Evolutionary conservation across 108 stramenopile species (phyloP), one percentile per base, ranked within the genome.

Genomic region (Nannochloropsis salina): DNA sequence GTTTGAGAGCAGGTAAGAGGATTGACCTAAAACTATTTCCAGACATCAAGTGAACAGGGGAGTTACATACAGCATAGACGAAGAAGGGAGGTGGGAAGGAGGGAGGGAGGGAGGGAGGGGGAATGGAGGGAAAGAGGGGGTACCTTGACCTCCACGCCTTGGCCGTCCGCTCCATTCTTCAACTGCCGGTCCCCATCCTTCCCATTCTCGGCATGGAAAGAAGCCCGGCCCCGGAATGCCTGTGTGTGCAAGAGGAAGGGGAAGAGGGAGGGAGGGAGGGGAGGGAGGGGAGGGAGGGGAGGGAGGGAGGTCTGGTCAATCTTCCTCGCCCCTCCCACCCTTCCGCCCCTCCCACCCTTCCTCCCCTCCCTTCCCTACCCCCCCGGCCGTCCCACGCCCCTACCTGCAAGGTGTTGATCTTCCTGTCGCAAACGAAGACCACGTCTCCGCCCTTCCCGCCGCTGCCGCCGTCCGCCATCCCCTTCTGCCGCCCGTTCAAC

Each of bases 361-460:
- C 47, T 51, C 47, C 47, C 47, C 15, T 15, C 15, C 15, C 15
- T 15, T 15, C 47, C 47, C 47, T 15, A 1, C 15, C 1, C 15
- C 47, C 15, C 31, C 31, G 31, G 31, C 31, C 31, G 31, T 31
- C 31, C 31, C 31, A 31, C 31, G 31, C 47, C 12, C 47, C 15
- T 15, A 51, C 47, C 47, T 51, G 47, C 15, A 51, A 51, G 10
- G 47, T 51, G 15, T 51, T 51, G 47, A 51, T 51, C 47, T 51
- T 51, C 10, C 20, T n/a, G 6, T n/a, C 42, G 6, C 86, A 74
- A 74, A 86, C 82, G 44, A 86, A 51, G 21, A 61, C 43, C 6
- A 86, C 86, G 18, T 86, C 83, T 80, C 86, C 86, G 2, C 86
- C 86, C 74, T 42, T 83, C 44, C 86, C 86, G 3, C 86, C 86